Evolutionary conservation across 495 filamentous ascomycete species (phyloP), one percentile per base, ranked within the genome.

Genomic region (Xylaria cubensis): DNA sequence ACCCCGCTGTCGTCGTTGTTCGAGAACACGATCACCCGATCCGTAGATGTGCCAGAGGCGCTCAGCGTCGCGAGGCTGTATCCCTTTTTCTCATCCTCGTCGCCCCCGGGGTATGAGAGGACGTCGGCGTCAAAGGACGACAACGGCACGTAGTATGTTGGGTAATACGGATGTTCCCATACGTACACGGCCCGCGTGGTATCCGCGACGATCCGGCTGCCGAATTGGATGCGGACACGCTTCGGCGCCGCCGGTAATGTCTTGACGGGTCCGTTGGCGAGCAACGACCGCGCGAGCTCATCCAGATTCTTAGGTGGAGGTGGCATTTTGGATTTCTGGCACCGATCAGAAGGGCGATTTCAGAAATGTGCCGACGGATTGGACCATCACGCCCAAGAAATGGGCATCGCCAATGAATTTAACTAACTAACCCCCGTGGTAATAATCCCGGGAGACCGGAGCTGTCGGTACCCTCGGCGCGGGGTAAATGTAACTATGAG

Each of bases 141-240:
- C 13, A 13, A 3, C 0, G 79, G 78, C 10, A 81, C 2, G 69
- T 81, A 81, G 64, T 71, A 79, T 13, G 71, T 67, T 2, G 79
- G 78, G 50, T 81, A 81, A 41, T 72, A 70, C 42, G 64, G 41
- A 67, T 81, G 76, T 64, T 84, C 82, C 82, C 82, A 84, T 55
- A 84, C 77, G 34, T 73, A 78, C 4, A 76, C 19, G 24, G 81
- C 80, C 0, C 34, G 19, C 3, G 74, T 80, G 7, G 81, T 81
- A 64, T 83, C 82, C 3, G 76, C 81, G 64, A 83, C 67, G n/a
- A 73, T 75, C 12, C 29, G 29, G 24, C 75, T 76, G 64, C 75
- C 72, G 44, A 81, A 73, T 2, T 79, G 51, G 68, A 78, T 78
- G 21, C 81, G 77, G 26, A 84, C 59, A 0, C 82, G 78, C 32